A percentile compares a stretch with the other conserved stretches of the same genome.
These are phyloP conservation scores for Stachybotrys echinatus DNA, from an alignment of 2,329 filamentous ascomycete species.

Conservation along the genomic window DNA sequence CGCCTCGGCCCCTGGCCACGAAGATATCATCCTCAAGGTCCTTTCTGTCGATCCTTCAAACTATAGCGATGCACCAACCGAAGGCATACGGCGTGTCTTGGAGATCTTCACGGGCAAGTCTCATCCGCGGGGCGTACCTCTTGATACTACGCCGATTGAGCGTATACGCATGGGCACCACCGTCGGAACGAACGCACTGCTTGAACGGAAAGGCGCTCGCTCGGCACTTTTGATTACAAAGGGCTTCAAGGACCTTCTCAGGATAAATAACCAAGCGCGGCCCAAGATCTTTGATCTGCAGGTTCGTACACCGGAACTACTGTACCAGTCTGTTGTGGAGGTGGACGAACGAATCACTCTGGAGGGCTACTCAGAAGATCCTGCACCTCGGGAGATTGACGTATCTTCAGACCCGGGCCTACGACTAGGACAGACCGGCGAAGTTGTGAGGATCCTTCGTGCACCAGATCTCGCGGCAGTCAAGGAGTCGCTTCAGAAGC, in stretches of 20 bases:
- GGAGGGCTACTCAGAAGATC: slow-evolving; percentile 66
- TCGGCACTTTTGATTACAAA: slow-evolving; percentile 66
- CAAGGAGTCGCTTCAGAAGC: slow-evolving; percentile 47
- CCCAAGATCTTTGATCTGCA: slow-evolving; percentile 68
- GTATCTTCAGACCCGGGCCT: slow-evolving; percentile 42
- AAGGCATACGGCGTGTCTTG: slow-evolving; percentile 55
- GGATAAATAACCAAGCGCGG: slow-evolving; percentile 66
- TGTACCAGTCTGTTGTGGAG: slow-evolving; percentile 64
- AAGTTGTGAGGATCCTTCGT: slow-evolving; percentile 60
- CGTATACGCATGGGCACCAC: slow-evolving; percentile 74
- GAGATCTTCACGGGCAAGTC: slow-evolving; percentile 23
- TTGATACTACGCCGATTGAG: slow-evolving; percentile 36
- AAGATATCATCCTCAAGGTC: slow-evolving; percentile 1
- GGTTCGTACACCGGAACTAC: slow-evolving; percentile 59
- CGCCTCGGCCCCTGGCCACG: neutral
- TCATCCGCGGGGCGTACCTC: slow-evolving; percentile 21
- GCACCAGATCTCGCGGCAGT: slow-evolving; percentile 49
- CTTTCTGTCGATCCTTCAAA: slow-evolving; percentile 62
- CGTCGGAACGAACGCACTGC: slow-evolving; percentile 67
- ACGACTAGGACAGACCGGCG: slow-evolving; percentile 59
- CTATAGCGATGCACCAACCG: slow-evolving; percentile 68
- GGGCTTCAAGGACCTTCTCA: slow-evolving; percentile 65
- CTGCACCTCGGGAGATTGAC: slow-evolving; percentile 13
- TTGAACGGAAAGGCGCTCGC: slow-evolving; percentile 66
- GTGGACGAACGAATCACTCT: slow-evolving; percentile 67